phyloP scores from a whole-genome alignment of 345 rosid species.

The Luvunga scandens region DNA sequence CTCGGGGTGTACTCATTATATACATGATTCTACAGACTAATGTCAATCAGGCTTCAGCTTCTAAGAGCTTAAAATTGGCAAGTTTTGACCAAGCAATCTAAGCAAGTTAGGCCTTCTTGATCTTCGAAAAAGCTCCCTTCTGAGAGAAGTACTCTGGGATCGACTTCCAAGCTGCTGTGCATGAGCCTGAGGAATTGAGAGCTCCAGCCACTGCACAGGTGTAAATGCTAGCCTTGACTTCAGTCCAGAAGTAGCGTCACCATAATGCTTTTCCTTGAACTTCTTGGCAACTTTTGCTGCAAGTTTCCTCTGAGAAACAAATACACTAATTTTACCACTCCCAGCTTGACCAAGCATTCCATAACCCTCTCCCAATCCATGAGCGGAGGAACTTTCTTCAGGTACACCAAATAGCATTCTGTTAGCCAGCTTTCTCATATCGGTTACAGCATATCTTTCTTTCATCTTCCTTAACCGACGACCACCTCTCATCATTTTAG shows the following conservation, averaged over 20 bases:
- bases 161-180: conserved; percentile 77
- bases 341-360: conserved; percentile 99
- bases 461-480: conserved; percentile 65
- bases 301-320: conserved; percentile 77
- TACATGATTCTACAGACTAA: neutral
- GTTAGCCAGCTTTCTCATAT: conserved; percentile 94
- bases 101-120: conserved; percentile 50
- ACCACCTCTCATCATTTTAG: conserved; percentile 88
- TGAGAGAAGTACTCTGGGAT: conserved; percentile 97
- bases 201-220: conserved; percentile 93
- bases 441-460: conserved; percentile 93
- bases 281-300: conserved; percentile 89
- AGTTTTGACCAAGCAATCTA: neutral
- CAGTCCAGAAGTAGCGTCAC: conserved; percentile 86
- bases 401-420: conserved; percentile 95
- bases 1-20: too few relatives aligned
- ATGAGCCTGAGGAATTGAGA: conserved; percentile 80
- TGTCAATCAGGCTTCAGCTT: neutral
- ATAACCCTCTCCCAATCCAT: conserved; percentile 90
- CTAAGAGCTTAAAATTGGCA: neutral
- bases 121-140: conserved; percentile 82
- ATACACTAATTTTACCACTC: conserved; percentile 86
- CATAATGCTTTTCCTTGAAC: conserved; percentile 78
- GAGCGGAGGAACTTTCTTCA: conserved; percentile 94
- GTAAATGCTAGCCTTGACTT: conserved; percentile 94